These are phyloP conservation scores for Mycena crocata DNA, from an alignment of 768 basidiomycete genomes.

Conservation along the genomic window DNA sequence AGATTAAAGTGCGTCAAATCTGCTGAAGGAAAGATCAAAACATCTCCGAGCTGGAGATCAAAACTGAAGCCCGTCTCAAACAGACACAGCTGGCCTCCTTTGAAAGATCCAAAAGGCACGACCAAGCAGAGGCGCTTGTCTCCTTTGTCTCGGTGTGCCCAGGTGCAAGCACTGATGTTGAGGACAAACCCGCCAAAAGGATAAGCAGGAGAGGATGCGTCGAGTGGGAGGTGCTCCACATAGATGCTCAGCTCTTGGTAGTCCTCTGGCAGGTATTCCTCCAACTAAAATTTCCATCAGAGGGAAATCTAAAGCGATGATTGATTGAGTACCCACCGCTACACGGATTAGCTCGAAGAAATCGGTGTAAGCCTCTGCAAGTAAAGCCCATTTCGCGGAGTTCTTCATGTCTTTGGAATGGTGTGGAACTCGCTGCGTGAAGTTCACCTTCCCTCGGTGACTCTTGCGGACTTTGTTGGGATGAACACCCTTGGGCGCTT, in stretches of 20 bases:
- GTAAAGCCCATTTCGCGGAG: neutral
- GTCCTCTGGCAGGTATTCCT: slow-evolving; percentile 36
- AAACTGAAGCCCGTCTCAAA: no score
- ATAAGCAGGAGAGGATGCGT: slow-evolving; percentile 29
- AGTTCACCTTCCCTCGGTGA: slow-evolving; percentile 1
- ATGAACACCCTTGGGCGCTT: neutral
- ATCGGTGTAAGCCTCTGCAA: slow-evolving; percentile 17
- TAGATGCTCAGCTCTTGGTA: slow-evolving; percentile 34
- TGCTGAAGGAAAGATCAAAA: neutral
- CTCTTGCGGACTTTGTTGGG: neutral
- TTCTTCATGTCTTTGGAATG: slow-evolving; percentile 7
- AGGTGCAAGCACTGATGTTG: no score
- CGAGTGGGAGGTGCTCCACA: slow-evolving; percentile 33
- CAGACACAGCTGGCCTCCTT: no score
- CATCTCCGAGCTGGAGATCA: neutral
- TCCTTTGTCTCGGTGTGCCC: no score
- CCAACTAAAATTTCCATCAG: slow-evolving; percentile 31
- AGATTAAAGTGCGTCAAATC: slow-evolving; percentile 9
- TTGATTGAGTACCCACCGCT: neutral
- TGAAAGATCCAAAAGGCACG: slow-evolving; percentile 32
- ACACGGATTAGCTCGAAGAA: slow-evolving; percentile 16
- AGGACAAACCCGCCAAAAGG: slow-evolving; percentile 43
- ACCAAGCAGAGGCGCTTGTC: slow-evolving; percentile 38
- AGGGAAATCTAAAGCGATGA: neutral
- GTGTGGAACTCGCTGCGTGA: neutral